Evolutionary conservation across 192 early-diverging fungal genomes (phyloP), one percentile per base, ranked within the genome.

Genomic region (Coemansia sp.): DNA sequence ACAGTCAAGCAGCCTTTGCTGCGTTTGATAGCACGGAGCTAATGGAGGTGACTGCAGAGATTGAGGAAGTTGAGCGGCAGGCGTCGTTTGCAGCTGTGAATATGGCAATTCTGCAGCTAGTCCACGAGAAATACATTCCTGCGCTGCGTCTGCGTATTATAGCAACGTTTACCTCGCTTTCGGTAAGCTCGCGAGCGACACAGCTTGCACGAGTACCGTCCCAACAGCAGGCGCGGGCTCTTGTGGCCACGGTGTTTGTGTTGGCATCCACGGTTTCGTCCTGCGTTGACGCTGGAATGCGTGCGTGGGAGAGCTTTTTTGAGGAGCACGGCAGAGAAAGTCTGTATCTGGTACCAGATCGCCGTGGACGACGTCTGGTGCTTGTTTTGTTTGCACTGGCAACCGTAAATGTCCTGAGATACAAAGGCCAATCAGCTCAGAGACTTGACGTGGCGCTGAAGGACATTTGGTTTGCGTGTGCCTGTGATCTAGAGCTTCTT

Each of bases 231-330:
- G 32, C 53, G n/a, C 74, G 63, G 6, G 56, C 26, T 23, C 69
- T 83, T 5, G 72, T 66, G 45, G 41, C 61, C 15, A 49, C 45
- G 5, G 56, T 71, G 5, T 32, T 13, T 1, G 19, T 72, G 8
- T 50, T 83, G 41, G 71, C 57, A 0, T 59, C 44, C 1, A 74
- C 75, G 80, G 72, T 83, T 11, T 68, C 71, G 3, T 44, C 64
- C 3, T 83, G 80, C 26, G 80, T 83, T n/a, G 65, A 59, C 5
- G 71, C 63, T 1, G 69, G 75, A 13, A 40, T 74, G 65, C 68
- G 80, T 7, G 76, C 80, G 3, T 83, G 80, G 80, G 75, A 83
- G 59, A 76, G 80, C 49, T 83, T 83, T 48, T 53, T 83, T 26
- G 75, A 77, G 32, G 80, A 77, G 69, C 58, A 77, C n/a, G 80